A percentile compares a stretch with the other conserved stretches of the same genome.
Evolutionary conservation across 306 rosid genomes (phyloP).

Genomic region (Ammopiptanthus mongolicus): DNA sequence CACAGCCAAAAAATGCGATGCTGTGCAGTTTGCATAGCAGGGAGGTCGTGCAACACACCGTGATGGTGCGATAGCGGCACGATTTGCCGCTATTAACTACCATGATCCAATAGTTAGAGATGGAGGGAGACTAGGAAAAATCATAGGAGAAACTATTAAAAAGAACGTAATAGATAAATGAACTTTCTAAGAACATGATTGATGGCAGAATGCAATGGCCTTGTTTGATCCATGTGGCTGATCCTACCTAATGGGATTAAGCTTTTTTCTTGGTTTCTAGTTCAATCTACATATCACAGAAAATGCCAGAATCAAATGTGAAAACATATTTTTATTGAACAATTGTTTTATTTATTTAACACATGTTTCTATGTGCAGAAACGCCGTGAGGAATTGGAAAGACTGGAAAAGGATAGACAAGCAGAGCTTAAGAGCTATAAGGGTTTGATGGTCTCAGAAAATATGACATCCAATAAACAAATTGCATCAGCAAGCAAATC

Average conservation of each 20-base stretch:
- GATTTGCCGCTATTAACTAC: too few relatives aligned
- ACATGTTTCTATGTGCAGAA: constrained; percentile 44
- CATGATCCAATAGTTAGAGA: too few relatives aligned
- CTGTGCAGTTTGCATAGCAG: too few relatives aligned
- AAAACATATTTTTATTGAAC: not conserved
- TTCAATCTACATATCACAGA: not conserved
- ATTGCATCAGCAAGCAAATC: constrained; percentile 78
- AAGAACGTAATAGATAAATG: too few relatives aligned
- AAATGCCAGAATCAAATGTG: not conserved
- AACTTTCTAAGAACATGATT: too few relatives aligned
- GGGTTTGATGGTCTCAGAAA: constrained; percentile 90
- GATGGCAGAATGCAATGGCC: not conserved
- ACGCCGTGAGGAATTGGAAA: constrained; percentile 85
- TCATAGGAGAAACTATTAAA: too few relatives aligned
- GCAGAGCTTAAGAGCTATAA: constrained; percentile 88
- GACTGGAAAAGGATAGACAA: constrained; percentile 87
- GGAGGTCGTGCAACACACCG: too few relatives aligned
- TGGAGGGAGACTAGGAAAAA: too few relatives aligned
- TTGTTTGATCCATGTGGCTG: not conserved
- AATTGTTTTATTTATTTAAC: not conserved
- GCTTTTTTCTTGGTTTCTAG: not conserved
- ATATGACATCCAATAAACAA: constrained; percentile 90
- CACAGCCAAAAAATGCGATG: too few relatives aligned
- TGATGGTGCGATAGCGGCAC: too few relatives aligned
- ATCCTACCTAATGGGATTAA: not conserved